Evolutionary conservation across 75 land plant genomes (phyloP), one percentile per base, ranked within the genome.

Genomic region (Cryptomeria japonica): DNA sequence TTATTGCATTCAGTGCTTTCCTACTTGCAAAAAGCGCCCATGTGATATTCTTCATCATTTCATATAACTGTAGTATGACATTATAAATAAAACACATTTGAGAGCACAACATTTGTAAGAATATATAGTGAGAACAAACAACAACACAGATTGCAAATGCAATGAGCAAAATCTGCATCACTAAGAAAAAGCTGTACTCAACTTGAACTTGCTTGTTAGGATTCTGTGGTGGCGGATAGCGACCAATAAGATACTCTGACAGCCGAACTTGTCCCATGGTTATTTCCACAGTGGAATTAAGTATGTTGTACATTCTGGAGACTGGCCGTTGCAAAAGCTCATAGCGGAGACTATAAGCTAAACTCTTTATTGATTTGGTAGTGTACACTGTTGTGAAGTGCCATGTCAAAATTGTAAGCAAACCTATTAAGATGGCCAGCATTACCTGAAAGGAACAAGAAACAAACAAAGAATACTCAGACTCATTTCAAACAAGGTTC

Each of bases 391-490:
- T 93, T 61, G 97, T 96, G 64, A 96, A 91, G 89, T 96, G 95
- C 97, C 97, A 96, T 85, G 97, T 96, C 83, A 96, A 88, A 78
- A 95, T 91, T 18, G 97, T 96, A 55, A 96, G 55, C 88, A 96
- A 88, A 37, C 96, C 96, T 75, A 96, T 96, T 80, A 96, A 86
- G 87, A 96, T 91, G 10, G 97, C 95, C 53, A 96, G 89, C 97
- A 96, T 94, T 41, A 93, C 91, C 97, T 96, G 95, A 86, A 82
- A 46, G 49, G 8, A 38, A 82, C 32, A 46, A n/a, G 3, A 82
- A 82, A 82, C 84, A 82, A 82, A 46, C 15, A 42, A n/a, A 42
- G 84, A 82, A n/a, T 15, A n/a, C 34, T 82, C 32, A 82, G 31
- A 11, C 46, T 14, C 49, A 44, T 46, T 82, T 87, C 84, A 87